Base-by-base conservation (phyloP, 257 asterid genomes). In the Penstemon newberryi region DNA sequence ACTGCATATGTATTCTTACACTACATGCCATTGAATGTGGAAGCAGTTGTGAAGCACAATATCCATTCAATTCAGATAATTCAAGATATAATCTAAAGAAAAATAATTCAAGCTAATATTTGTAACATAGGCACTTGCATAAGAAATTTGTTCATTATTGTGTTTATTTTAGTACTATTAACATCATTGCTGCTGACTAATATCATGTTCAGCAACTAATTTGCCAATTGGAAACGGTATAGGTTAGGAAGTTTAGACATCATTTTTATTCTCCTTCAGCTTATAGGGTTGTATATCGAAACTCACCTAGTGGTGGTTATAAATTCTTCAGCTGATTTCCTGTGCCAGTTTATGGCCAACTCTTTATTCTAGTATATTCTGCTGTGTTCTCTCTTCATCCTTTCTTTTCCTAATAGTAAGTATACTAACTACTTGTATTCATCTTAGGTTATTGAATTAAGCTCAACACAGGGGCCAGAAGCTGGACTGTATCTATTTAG, bases 401-500 rank as follows among this genome's bases (percentile, higher is more conserved):
- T 59, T 70, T 41, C 47, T 45, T 42, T 25, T 7, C 69, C 55
- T 5, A 2, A 53, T 60, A 19, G 10, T 60, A 53, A 73, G 41
- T 47, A 9, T 64, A 53, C 66, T 77, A 63, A 67, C 71, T 66
- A 33, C 49, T 65, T 41, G 5, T 51, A 6, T 65, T 54, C 50
- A 38, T 61, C 57, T 46, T 71, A 90, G 97, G 92, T 91, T 47
- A 56, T 83, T 63, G 99, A 91, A 77, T 83, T 94, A 83, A 87
- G 99, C 80, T 91, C 96, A 42, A 76, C 77, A 19, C 89, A 84
- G 66, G 98, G 98, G 50, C 99, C 99, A 11, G 99, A 94, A 82
- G 83, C 79, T 71, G 99, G 99, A 65, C 90, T 94, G 52, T 79
- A 84, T 80, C 77, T 91, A 74, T 94, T 94, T 76, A 84, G 89